Evolutionary conservation across 1,284 basidiomycete species (phyloP).

Genomic region (Cutaneotrichosporon mucoides): DNA sequence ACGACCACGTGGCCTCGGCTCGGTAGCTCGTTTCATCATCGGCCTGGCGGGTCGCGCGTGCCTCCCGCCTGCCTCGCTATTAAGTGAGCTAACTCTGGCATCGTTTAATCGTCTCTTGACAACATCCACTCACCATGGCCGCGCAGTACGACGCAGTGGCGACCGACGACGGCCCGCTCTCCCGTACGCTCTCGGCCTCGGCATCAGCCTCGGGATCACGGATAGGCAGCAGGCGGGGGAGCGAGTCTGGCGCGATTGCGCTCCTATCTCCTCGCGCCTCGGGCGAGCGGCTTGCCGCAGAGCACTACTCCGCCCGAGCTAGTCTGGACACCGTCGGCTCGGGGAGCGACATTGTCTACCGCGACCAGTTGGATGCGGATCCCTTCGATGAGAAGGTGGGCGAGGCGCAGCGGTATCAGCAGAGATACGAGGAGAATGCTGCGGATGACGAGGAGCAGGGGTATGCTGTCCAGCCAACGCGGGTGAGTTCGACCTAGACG

Average conservation of each 20-base stretch:
- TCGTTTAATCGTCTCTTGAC: not conserved
- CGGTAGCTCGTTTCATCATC: too few relatives aligned
- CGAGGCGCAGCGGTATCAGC: not conserved
- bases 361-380: conserved; percentile 40
- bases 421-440: conserved; percentile 4
- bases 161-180: not conserved
- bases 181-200: not conserved
- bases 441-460: conserved; percentile 30
- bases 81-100: too few relatives aligned
- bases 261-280: not conserved
- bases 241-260: not conserved
- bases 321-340: conserved; percentile 14
- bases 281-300: not conserved
- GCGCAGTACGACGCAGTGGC: conserved; percentile 12
- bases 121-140: conserved; percentile 8
- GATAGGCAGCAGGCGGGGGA: not conserved
- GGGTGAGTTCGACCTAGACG: not conserved
- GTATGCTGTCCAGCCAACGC: conserved; percentile 30
- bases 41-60: too few relatives aligned
- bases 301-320: not conserved
- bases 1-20: too few relatives aligned
- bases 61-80: too few relatives aligned
- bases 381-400: conserved; percentile 43
- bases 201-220: not conserved
- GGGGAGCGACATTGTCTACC: conserved; percentile 29